These are phyloP conservation scores for Begonia loranthoides DNA, from an alignment of 306 rosid species.

Conservation along the genomic window DNA sequence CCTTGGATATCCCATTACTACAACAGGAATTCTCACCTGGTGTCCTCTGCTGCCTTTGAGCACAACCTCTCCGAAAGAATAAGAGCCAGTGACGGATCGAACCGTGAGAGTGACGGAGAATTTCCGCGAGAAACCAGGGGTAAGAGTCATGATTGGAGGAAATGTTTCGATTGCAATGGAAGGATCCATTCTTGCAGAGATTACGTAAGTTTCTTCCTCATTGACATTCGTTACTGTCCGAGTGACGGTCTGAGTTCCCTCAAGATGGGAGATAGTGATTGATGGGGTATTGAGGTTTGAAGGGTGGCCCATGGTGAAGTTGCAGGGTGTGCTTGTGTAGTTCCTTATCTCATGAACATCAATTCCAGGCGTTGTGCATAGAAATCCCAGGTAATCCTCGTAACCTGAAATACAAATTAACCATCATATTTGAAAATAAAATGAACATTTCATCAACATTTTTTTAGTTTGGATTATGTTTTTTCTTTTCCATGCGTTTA, in stretches of 20 bases:
- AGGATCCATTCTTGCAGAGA: slow-evolving; percentile 83
- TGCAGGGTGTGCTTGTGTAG: slow-evolving; percentile 74
- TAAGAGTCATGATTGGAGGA: slow-evolving; percentile 82
- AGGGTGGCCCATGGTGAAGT: slow-evolving; percentile 29
- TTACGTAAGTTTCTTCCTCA: slow-evolving; percentile 33
- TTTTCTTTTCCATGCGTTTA: no score
- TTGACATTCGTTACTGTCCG: slow-evolving; percentile 56
- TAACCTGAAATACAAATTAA: slow-evolving; percentile 29
- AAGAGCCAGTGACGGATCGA: slow-evolving; percentile 55
- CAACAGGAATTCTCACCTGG: slow-evolving; percentile 88
- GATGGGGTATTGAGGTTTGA: slow-evolving; percentile 84
- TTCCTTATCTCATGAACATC: slow-evolving; percentile 65
- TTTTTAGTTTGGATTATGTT: neutral
- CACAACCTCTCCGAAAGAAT: slow-evolving; percentile 77
- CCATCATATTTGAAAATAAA: slow-evolving; percentile 3
- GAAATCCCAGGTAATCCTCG: slow-evolving; percentile 72
- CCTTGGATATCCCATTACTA: slow-evolving; percentile 66
- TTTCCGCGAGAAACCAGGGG: slow-evolving; percentile 47
- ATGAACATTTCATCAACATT: neutral
- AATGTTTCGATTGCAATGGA: slow-evolving; percentile 66
- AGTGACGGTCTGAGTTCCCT: slow-evolving; percentile 46
- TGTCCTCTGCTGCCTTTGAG: slow-evolving; percentile 94
- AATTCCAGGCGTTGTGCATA: slow-evolving; percentile 60
- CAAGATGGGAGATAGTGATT: slow-evolving; percentile 59
- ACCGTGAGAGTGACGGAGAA: slow-evolving; percentile 54